Percentiles rank a stretch among this genome's conserved stretches.
Conservation (phyloP, 345 rosid species). For the Psidium guajava region DNA sequence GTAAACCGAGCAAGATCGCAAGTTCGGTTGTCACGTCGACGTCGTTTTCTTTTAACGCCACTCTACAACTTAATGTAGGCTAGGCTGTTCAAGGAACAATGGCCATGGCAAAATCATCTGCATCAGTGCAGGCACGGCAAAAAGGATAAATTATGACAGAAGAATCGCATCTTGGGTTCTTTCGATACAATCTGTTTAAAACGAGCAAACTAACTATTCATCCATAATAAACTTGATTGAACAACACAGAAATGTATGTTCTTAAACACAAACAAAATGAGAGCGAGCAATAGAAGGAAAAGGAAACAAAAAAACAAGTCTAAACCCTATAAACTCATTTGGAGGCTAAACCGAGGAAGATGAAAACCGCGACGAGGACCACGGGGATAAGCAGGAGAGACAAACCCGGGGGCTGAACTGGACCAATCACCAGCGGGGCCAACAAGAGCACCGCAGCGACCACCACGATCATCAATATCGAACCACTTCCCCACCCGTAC, state of each 20-base stretch:
- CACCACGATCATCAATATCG: conserved; percentile 7
- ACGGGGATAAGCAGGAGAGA: conserved; percentile 7
- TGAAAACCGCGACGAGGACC: conserved; percentile 10
- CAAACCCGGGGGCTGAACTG: conserved; percentile 16
- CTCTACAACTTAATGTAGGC: neutral
- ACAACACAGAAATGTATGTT: neutral
- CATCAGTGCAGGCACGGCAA: neutral
- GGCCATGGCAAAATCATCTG: neutral
- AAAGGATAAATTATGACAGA: neutral
- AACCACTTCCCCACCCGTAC: conserved; percentile 9
- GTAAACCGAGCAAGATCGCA: neutral
- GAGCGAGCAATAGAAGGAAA: neutral
- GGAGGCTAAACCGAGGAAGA: conserved; percentile 11
- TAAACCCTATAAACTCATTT: neutral
- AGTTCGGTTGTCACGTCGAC: neutral
- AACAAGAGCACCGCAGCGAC: conserved; percentile 12
- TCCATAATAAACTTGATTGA: neutral
- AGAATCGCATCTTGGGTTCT: neutral
- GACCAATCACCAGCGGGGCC: conserved; percentile 15
- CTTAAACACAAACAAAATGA: neutral
- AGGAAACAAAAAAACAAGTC: neutral
- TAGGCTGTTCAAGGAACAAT: neutral
- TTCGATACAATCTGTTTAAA: neutral
- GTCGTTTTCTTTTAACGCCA: neutral
- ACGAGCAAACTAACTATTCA: neutral